phyloP scores from a whole-genome alignment of 2,329 filamentous ascomycete species.

The Fusarium bactridioides region DNA sequence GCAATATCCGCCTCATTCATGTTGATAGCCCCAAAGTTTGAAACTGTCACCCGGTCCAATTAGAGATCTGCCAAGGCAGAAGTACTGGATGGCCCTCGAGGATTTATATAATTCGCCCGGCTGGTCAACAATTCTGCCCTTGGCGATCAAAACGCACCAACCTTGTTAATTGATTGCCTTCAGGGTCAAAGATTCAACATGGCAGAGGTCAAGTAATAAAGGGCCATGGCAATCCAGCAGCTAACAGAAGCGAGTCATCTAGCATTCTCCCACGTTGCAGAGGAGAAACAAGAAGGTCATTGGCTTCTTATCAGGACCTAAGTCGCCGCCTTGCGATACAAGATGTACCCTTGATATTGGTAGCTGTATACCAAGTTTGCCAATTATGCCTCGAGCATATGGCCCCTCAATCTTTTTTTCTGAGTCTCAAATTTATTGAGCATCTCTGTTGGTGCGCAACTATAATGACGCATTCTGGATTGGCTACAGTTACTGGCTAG shows the following conservation, averaged over 20 bases:
- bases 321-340: not conserved
- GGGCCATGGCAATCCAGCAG: not conserved
- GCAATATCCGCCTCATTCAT: not conserved
- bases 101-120: not conserved
- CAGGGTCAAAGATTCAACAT: not conserved
- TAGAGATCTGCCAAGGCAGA: too few relatives aligned
- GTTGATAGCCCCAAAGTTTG: not conserved
- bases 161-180: not conserved
- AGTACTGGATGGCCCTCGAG: not conserved
- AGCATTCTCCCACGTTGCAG: fast-evolving
- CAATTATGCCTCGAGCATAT: fast-evolving
- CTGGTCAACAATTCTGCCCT: not conserved
- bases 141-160: not conserved
- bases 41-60: not conserved
- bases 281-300: not conserved
- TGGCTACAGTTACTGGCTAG: not conserved
- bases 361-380: fast-evolving
- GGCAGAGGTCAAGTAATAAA: fast-evolving
- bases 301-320: not conserved
- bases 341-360: not conserved
- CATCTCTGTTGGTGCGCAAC: not conserved
- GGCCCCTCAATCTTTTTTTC: not conserved
- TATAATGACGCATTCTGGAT: not conserved
- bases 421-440: not conserved
- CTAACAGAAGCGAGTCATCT: not conserved